A percentile compares a stretch with the other conserved stretches of the same genome.
These are phyloP conservation scores for Plantago rigida DNA, from an alignment of 305 asterid species.

Conservation along the genomic window DNA sequence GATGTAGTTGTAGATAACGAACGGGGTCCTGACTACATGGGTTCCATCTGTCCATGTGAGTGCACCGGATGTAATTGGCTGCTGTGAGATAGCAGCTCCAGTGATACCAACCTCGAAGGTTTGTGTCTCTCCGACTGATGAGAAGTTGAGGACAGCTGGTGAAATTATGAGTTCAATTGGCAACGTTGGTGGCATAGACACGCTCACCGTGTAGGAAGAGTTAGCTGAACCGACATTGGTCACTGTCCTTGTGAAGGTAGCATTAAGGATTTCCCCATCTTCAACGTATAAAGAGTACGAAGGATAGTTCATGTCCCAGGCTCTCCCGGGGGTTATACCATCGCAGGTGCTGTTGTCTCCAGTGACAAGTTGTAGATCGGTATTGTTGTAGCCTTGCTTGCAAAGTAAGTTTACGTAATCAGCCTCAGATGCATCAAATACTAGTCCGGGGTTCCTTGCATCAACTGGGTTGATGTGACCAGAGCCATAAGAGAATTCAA, in stretches of 20 bases:
- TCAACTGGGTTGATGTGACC: slow-evolving; percentile 47
- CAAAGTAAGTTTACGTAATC: slow-evolving; percentile 49
- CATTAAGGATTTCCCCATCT: slow-evolving; percentile 35
- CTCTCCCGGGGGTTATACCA: slow-evolving; percentile 28
- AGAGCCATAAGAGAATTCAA: slow-evolving; percentile 47
- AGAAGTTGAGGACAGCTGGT: slow-evolving; percentile 38
- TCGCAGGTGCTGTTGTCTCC: slow-evolving; percentile 45
- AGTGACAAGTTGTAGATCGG: slow-evolving; percentile 34
- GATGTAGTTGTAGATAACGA: slow-evolving; percentile 42
- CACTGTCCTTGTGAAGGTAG: slow-evolving; percentile 37
- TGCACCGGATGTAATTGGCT: slow-evolving; percentile 36
- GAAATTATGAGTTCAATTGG: slow-evolving; percentile 25
- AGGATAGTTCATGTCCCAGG: slow-evolving; percentile 57
- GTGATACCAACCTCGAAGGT: slow-evolving; percentile 41
- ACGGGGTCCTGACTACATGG: slow-evolving; percentile 40
- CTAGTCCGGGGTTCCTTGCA: slow-evolving; percentile 46
- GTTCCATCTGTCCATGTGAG: slow-evolving; percentile 35
- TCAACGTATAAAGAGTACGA: slow-evolving; percentile 39
- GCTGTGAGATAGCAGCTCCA: slow-evolving; percentile 43
- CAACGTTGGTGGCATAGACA: slow-evolving; percentile 5
- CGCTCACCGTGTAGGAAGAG: slow-evolving; percentile 34
- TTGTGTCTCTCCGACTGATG: slow-evolving; percentile 32
- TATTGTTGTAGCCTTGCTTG: slow-evolving; percentile 44
- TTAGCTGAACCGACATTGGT: slow-evolving; percentile 44
- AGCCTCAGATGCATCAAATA: slow-evolving; percentile 38